phyloP scores from a whole-genome alignment of 139 green algal species.

The Chlorokybus atmophyticus region DNA sequence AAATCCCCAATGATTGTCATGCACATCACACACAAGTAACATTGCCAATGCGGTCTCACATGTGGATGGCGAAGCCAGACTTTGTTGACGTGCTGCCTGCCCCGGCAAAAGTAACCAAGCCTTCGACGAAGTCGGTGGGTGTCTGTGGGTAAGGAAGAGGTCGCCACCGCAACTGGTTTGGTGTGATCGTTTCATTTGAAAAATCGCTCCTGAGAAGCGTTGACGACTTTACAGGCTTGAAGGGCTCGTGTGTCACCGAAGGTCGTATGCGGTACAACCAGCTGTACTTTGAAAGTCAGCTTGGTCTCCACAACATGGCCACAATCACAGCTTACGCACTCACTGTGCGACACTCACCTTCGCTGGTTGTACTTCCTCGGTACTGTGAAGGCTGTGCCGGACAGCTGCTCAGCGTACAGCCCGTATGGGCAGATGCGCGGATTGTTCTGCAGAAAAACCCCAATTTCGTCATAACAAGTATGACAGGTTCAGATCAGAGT shows the following conservation, averaged over 20 bases:
- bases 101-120: constrained; percentile 72
- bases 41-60: constrained; percentile 41
- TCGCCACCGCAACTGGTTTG: constrained; percentile 83
- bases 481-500: too few species aligned
- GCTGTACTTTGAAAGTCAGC: constrained; percentile 17
- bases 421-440: constrained; percentile 66
- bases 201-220: constrained; percentile 48
- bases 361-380: constrained; percentile 45
- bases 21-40: neutral
- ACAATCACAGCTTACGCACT: neutral
- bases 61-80: constrained; percentile 79
- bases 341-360: constrained; percentile 8
- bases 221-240: constrained; percentile 25
- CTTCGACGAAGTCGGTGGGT: constrained; percentile 63
- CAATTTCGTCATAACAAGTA: too few species aligned
- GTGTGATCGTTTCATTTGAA: constrained; percentile 42
- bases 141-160: constrained; percentile 45
- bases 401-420: constrained; percentile 87
- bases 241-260: constrained; percentile 71
- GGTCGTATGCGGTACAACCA: constrained; percentile 88
- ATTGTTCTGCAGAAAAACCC: constrained; percentile 84
- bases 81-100: constrained; percentile 57
- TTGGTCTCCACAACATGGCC: too few species aligned
- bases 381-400: constrained; percentile 80
- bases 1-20: too few species aligned